phyloP scores from a whole-genome alignment of 2,329 filamentous ascomycete species.

The Ploettnerulaceae sp. region DNA sequence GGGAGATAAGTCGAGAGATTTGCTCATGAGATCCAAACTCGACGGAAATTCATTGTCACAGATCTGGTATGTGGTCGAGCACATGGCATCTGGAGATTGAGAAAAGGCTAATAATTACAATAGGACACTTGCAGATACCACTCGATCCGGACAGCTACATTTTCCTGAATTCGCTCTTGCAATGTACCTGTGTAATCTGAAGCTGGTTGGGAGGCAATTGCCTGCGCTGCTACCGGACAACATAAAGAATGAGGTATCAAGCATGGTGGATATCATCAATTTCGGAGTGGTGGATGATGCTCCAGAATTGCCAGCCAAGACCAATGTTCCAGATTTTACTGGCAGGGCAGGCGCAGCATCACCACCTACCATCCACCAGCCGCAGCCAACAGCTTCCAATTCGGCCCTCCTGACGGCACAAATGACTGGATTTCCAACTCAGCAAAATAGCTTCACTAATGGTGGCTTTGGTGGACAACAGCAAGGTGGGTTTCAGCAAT shows the following conservation, averaged over 20 bases:
- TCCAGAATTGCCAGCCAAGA: slow-evolving; percentile 45
- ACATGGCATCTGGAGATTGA: slow-evolving; percentile 2
- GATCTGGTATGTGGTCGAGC: slow-evolving; percentile 65
- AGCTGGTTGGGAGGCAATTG: slow-evolving; percentile 78
- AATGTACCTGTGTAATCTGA: slow-evolving; percentile 98
- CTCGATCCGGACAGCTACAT: slow-evolving; percentile 89
- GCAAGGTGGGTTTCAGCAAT: slow-evolving; percentile 40
- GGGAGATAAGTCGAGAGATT: slow-evolving; percentile 85
- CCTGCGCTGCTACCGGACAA: slow-evolving; percentile 73
- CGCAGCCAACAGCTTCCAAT: slow-evolving; percentile 70
- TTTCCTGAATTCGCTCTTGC: slow-evolving; percentile 97
- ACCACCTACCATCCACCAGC: slow-evolving; percentile 58
- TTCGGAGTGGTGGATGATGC: slow-evolving; percentile 81
- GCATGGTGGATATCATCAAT: slow-evolving; percentile 99
- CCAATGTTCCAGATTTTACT: slow-evolving; percentile 68
- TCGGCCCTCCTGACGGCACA: slow-evolving; percentile 59
- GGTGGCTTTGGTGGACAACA: slow-evolving; percentile 43
- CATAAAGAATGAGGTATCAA: slow-evolving; percentile 93
- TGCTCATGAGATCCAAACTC: slow-evolving; percentile 82
- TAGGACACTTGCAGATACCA: slow-evolving; percentile 91
- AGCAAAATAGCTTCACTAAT: slow-evolving; percentile 39
- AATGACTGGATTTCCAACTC: slow-evolving; percentile 61
- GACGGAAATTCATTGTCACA: slow-evolving; percentile 83
- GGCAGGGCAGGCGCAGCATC: slow-evolving; percentile 47
- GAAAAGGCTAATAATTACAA: slow-evolving; percentile 23